Conservation (phyloP, 257 asterid genomes). For the Penstemon newberryi region DNA sequence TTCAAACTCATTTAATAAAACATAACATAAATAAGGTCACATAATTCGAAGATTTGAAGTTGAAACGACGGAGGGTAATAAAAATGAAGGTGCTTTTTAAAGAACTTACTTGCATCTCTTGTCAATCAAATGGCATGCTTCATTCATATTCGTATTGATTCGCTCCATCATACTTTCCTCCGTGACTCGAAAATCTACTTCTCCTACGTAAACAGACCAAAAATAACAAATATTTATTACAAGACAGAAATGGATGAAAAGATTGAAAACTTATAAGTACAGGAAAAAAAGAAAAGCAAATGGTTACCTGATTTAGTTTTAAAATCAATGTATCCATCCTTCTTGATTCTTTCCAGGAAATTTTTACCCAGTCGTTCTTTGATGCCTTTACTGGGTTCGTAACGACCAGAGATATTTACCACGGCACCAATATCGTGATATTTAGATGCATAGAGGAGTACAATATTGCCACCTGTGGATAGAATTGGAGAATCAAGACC, state of each 20-base stretch:
- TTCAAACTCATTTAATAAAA: no score
- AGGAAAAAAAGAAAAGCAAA: not conserved
- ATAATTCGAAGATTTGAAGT: conserved; percentile 24
- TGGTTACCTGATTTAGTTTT: conserved; percentile 45
- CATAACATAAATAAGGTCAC: no score
- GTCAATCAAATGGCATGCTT: conserved; percentile 55
- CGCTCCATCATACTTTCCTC: conserved; percentile 52
- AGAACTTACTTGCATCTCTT: conserved; percentile 49
- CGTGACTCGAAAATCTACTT: conserved; percentile 44
- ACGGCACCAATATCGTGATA: conserved; percentile 54
- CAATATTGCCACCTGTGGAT: conserved; percentile 55
- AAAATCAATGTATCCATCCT: conserved; percentile 26
- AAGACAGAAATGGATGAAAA: not conserved
- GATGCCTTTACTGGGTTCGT: conserved; percentile 59
- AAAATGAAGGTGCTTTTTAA: not conserved
- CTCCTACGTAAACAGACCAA: conserved; percentile 33
- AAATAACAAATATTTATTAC: no score
- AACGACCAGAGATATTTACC: conserved; percentile 24
- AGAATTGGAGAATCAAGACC: not conserved
- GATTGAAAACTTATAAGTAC: not conserved
- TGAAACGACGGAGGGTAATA: not conserved
- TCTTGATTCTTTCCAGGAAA: conserved; percentile 52
- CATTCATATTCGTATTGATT: conserved; percentile 43
- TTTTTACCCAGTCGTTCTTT: conserved; percentile 57
- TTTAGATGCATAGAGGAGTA: conserved; percentile 60